These are phyloP conservation scores for Kwoniella bestiolae DNA, from an alignment of 768 basidiomycete species.

Conservation along the genomic window DNA sequence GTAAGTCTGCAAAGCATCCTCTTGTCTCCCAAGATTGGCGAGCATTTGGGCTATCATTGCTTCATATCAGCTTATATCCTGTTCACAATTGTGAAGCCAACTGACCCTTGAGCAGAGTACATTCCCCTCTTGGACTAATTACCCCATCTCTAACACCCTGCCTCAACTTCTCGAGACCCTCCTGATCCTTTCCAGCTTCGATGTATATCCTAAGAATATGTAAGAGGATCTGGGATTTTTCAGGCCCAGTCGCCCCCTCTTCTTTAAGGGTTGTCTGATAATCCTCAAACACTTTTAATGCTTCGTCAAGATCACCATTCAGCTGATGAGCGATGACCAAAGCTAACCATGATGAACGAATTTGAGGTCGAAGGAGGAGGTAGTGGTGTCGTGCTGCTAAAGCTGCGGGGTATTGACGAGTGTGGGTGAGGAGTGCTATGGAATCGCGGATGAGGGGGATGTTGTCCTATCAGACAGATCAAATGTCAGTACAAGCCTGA, in stretches of 20 bases:
- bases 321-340: slow-evolving; percentile 87
- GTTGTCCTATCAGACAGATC: slow-evolving; percentile 70
- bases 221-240: slow-evolving; percentile 51
- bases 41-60: slow-evolving; percentile 80
- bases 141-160: slow-evolving; percentile 39
- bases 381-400: slow-evolving; percentile 82
- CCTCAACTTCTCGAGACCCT: slow-evolving; percentile 49
- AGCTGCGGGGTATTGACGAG: slow-evolving; percentile 75
- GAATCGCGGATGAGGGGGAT: slow-evolving; percentile 90
- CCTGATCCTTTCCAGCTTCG: slow-evolving; percentile 42
- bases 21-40: slow-evolving; percentile 66
- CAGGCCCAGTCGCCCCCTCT: slow-evolving; percentile 46
- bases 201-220: slow-evolving; percentile 51
- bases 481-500: no score
- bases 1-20: slow-evolving; percentile 82
- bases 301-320: slow-evolving; percentile 72
- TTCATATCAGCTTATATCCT: no score
- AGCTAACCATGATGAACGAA: slow-evolving; percentile 87
- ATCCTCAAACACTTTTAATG: slow-evolving; percentile 72
- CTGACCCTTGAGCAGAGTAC: slow-evolving; percentile 52
- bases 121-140: slow-evolving; percentile 50
- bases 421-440: slow-evolving; percentile 83
- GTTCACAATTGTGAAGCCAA: not conserved
- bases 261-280: slow-evolving; percentile 77
- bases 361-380: slow-evolving; percentile 75